Percentiles rank a stretch among this genome's conserved stretches.
Evolutionary conservation across 1,284 basidiomycete species (phyloP).

Genomic region (Abortiporus biennis): DNA sequence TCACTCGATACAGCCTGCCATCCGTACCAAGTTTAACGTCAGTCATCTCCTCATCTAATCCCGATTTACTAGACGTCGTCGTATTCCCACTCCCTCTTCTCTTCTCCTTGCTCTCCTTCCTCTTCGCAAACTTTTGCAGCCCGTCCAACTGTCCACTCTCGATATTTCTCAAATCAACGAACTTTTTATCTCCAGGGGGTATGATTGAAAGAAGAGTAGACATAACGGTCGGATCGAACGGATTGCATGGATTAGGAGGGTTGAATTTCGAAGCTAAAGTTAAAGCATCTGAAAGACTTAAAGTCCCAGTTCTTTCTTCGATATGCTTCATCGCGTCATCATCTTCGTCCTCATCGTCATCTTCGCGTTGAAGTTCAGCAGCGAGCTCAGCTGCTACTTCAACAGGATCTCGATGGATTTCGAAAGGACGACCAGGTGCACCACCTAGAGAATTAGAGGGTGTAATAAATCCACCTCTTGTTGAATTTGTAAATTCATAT

Average conservation of each 20-base stretch:
- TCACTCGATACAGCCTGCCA: conserved; percentile 61
- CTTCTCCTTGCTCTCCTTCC: conserved; percentile 43
- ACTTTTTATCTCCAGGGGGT: conserved; percentile 53
- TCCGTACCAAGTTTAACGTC: conserved; percentile 42
- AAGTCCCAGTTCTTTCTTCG: conserved; percentile 52
- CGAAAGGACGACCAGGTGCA: conserved; percentile 14
- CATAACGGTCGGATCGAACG: conserved; percentile 69
- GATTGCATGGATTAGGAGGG: conserved; percentile 86
- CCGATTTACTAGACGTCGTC: conserved; percentile 30
- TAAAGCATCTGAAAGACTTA: conserved; percentile 62
- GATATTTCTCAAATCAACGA: conserved; percentile 54
- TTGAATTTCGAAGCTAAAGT: conserved; percentile 55
- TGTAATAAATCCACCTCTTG: conserved; percentile 40
- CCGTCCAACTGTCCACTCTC: conserved; percentile 57
- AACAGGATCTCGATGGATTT: conserved; percentile 25
- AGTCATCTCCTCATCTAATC: conserved; percentile 34
- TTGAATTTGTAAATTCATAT: conserved; percentile 73
- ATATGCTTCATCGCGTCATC: conserved; percentile 20
- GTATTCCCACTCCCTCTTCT: conserved; percentile 42
- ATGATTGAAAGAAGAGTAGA: conserved; percentile 63
- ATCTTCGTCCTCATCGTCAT: conserved; percentile 10
- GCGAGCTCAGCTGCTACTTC: conserved; percentile 18
- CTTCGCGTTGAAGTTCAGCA: conserved; percentile 9
- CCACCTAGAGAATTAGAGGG: conserved; percentile 29
- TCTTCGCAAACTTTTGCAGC: conserved; percentile 61